phyloP scores from a whole-genome alignment of 805 yeast genomes.

The Saturnispora galanensis region DNA sequence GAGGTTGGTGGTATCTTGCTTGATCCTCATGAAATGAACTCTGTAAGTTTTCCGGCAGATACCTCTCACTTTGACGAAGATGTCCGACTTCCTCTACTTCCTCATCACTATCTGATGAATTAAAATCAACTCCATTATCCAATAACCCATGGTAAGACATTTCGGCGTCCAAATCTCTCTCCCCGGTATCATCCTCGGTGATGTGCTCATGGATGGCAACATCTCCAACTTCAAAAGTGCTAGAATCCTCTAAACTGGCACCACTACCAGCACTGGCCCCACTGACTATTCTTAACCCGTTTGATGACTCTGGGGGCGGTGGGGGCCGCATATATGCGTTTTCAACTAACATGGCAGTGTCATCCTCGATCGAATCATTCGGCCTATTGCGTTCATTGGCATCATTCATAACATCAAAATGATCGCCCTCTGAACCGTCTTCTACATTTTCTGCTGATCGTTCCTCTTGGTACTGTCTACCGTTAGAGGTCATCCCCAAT shows the following conservation, averaged over 20 bases:
- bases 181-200: slow-evolving; percentile 8
- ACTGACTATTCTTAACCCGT: slow-evolving; percentile 7
- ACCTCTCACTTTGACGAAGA: background rate
- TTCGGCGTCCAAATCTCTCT: slow-evolving; percentile 37
- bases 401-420: too few relatives aligned
- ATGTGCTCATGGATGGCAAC: slow-evolving; percentile 3
- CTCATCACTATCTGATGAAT: slow-evolving; percentile 2
- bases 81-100: slow-evolving; percentile 4
- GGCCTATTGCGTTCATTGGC: too few relatives aligned
- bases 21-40: slow-evolving; percentile 11
- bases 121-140: slow-evolving; percentile 13
- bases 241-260: slow-evolving; percentile 10
- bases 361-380: slow-evolving; percentile 17
- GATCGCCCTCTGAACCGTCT: slow-evolving; percentile 30
- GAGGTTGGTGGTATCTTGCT: background rate
- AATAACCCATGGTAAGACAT: slow-evolving; percentile 34
- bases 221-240: slow-evolving; percentile 8
- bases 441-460: slow-evolving; percentile 22
- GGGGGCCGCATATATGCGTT: slow-evolving; percentile 10
- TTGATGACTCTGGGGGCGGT: slow-evolving; percentile 10
- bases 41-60: slow-evolving; percentile 7
- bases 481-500: slow-evolving; percentile 24
- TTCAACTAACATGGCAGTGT: slow-evolving; percentile 17
- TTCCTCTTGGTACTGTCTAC: background rate
- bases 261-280: slow-evolving; percentile 18